A percentile compares a stretch with the other conserved stretches of the same genome.
These are phyloP conservation scores for Mortierella sp. DNA, from an alignment of 371 early-diverging fungal genomes.

Conservation along the genomic window DNA sequence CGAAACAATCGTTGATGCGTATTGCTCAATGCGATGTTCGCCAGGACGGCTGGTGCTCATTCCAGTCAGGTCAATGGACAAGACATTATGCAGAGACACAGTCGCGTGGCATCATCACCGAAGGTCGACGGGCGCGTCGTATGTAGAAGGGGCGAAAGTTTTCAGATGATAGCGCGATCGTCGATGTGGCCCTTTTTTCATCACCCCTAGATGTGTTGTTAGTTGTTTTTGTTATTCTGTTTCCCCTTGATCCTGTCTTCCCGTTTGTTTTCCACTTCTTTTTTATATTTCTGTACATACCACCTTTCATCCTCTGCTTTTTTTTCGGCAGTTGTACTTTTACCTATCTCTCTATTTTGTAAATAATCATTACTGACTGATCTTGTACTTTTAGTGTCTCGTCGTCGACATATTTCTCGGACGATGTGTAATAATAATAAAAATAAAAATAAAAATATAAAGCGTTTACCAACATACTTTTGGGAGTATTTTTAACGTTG, in stretches of 20 bases:
- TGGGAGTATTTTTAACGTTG: too few species aligned
- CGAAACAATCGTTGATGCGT: constrained; percentile 39
- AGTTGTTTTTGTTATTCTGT: neutral
- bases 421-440: too few species aligned
- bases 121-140: constrained; percentile 43
- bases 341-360: constrained; percentile 3
- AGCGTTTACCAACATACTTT: too few species aligned
- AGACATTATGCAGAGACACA: constrained; percentile 45
- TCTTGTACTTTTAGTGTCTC: neutral
- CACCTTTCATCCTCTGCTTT: constrained; percentile 1
- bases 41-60: constrained; percentile 36
- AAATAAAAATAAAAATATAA: too few species aligned
- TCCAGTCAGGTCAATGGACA: constrained; percentile 44
- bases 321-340: neutral
- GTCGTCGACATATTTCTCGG: too few species aligned
- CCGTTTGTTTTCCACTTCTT: neutral
- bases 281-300: neutral
- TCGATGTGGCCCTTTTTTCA: neutral
- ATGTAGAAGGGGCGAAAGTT: constrained; percentile 6
- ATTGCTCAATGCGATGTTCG: constrained; percentile 40
- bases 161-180: neutral
- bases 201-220: neutral
- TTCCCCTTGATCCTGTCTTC: neutral
- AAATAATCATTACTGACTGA: neutral
- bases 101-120: constrained; percentile 22